A percentile compares a stretch with the other conserved stretches of the same genome.
Conservation (phyloP, 2,329 filamentous ascomycete species). For the Chrysoporthe cubensis region DNA sequence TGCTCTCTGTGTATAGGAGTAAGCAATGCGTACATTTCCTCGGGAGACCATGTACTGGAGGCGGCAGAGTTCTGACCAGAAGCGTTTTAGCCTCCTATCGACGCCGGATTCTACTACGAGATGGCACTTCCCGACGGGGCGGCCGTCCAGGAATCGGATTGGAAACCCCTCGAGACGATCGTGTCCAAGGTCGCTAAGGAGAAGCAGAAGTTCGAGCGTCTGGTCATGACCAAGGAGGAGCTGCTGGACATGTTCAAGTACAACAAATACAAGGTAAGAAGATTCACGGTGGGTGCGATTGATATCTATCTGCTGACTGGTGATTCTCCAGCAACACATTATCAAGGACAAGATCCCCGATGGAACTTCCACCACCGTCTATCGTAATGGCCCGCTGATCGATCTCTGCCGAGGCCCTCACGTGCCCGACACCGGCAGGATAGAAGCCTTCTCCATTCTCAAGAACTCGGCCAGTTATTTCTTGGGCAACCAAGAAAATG, state of each 20-base stretch:
- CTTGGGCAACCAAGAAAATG: slow-evolving; percentile 89
- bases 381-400: slow-evolving; percentile 89
- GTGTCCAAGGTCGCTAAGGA: slow-evolving; percentile 89
- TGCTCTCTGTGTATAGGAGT: slow-evolving; percentile 87
- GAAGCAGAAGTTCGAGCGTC: slow-evolving; percentile 91
- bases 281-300: neutral
- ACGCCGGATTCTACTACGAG: slow-evolving; percentile 96
- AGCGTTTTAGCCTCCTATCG: slow-evolving; percentile 68
- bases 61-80: neutral
- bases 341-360: slow-evolving; percentile 91
- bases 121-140: slow-evolving; percentile 79
- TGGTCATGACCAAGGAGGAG: slow-evolving; percentile 87
- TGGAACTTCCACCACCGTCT: slow-evolving; percentile 90
- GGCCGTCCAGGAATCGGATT: slow-evolving; percentile 76
- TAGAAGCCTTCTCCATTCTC: slow-evolving; percentile 94
- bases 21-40: neutral
- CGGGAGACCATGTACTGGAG: neutral
- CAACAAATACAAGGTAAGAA: slow-evolving; percentile 83
- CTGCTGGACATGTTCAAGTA: slow-evolving; percentile 95
- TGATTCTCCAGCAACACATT: slow-evolving; percentile 73
- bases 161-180: slow-evolving; percentile 81
- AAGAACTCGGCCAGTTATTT: slow-evolving; percentile 76
- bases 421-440: slow-evolving; percentile 88
- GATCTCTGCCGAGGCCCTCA: slow-evolving; percentile 96
- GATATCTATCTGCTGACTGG: neutral